Conservation (phyloP, 2,329 filamentous ascomycete species). For the Colletotrichum sp. region DNA sequence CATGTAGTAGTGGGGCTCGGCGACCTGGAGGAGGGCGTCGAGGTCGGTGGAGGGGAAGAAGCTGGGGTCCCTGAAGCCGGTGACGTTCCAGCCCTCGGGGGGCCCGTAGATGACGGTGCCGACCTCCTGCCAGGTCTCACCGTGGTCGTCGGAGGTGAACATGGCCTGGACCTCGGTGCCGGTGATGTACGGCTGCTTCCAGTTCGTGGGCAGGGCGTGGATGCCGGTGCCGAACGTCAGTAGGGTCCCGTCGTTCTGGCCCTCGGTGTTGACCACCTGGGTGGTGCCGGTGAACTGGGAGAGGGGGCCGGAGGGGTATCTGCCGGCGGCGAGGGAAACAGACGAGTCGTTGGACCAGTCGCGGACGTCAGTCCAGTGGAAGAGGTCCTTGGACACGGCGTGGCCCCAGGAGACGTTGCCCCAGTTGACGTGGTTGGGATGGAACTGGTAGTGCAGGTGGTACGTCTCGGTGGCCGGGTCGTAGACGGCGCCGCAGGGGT, state of each 20-base stretch:
- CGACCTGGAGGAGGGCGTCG: constrained; percentile 7
- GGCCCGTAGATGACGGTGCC: constrained; percentile 17
- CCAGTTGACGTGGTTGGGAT: constrained; percentile 42
- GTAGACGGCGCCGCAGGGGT: constrained; percentile 68
- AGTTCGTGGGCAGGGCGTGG: constrained; percentile 19
- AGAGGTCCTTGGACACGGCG: constrained; percentile 65
- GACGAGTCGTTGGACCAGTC: constrained; percentile 20
- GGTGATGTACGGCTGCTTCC: constrained; percentile 20
- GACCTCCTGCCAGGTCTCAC: constrained; percentile 15
- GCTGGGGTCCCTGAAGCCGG: constrained; percentile 21
- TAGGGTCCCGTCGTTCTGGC: constrained; percentile 14
- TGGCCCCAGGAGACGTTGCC: constrained; percentile 73
- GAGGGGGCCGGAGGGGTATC: constrained; percentile 10
- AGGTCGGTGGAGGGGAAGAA: constrained; percentile 20
- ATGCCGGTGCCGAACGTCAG: constrained; percentile 21
- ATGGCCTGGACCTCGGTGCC: constrained; percentile 21
- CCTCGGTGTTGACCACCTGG: constrained; percentile 16
- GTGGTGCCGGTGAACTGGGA: constrained; percentile 20
- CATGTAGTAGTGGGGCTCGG: constrained; percentile 22
- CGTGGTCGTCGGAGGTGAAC: constrained; percentile 12
- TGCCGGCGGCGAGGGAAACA: constrained; percentile 8
- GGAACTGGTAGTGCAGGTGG: constrained; percentile 71
- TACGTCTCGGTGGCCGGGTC: constrained; percentile 59
- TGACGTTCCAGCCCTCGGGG: constrained; percentile 22
- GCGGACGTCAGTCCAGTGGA: constrained; percentile 53